A percentile compares a stretch with the other conserved stretches of the same genome.
These are phyloP conservation scores for Colletotrichum magnum DNA, from an alignment of 2,329 filamentous ascomycete genomes.

Conservation along the genomic window DNA sequence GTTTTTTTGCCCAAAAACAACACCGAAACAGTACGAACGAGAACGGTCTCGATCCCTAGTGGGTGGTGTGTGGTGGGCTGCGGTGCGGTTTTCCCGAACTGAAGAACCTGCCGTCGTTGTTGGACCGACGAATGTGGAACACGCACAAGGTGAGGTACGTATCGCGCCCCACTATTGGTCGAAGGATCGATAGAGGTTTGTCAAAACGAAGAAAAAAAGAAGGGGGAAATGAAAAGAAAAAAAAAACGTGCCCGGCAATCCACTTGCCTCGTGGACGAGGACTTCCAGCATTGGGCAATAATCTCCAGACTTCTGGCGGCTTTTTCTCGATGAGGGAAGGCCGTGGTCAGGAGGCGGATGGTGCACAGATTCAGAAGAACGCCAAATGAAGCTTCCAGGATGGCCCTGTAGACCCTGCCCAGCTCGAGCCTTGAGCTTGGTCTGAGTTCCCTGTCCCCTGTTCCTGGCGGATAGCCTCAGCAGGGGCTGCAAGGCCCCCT, in stretches of 20 bases:
- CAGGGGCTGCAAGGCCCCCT: not conserved
- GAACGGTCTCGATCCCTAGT: no score
- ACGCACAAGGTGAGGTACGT: no score
- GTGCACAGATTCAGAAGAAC: not conserved
- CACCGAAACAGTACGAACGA: no score
- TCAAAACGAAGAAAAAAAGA: no score
- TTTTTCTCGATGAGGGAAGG: slow-evolving; percentile 6
- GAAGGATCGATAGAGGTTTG: no score
- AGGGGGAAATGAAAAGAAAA: no score
- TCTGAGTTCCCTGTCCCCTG: slow-evolving; percentile 6
- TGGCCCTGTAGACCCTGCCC: slow-evolving; percentile 1
- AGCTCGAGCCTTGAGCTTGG: not conserved
- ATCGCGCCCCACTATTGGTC: no score
- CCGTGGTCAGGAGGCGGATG: slow-evolving; percentile 4
- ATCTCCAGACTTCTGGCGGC: not conserved
- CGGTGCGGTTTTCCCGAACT: not conserved
- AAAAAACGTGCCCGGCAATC: no score
- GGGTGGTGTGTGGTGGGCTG: not conserved
- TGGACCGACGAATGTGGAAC: no score
- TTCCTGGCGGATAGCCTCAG: not conserved
- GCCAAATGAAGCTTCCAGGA: slow-evolving; percentile 16
- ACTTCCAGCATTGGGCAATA: no score
- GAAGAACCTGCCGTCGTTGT: not conserved
- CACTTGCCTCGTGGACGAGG: no score
- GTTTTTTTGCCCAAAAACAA: no score